These are phyloP conservation scores for Hamiltosporidium tvaerminnensis DNA, from an alignment of 371 early-diverging fungal species.

Conservation along the genomic window DNA sequence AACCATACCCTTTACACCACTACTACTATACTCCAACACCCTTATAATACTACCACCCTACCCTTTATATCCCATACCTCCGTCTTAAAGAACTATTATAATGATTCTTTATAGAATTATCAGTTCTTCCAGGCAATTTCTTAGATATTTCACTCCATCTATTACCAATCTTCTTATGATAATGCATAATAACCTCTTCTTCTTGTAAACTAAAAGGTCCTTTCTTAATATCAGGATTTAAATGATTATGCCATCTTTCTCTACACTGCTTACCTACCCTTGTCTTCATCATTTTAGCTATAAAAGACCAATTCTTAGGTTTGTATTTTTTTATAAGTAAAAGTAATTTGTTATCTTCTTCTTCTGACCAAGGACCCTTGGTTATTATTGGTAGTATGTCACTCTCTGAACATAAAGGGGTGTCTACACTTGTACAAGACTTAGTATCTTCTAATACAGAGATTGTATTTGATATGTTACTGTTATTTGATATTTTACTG, in stretches of 20 bases:
- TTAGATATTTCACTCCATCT: slow-evolving; percentile 53
- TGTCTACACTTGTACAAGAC: too few species aligned
- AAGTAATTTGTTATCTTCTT: slow-evolving; percentile 48
- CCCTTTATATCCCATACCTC: too few species aligned
- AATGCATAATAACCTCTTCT: slow-evolving; percentile 34
- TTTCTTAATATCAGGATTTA: slow-evolving; percentile 52
- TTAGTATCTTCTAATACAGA: too few species aligned
- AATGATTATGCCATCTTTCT: slow-evolving; percentile 55
- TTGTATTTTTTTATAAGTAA: slow-evolving; percentile 38
- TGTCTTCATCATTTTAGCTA: slow-evolving; percentile 45
- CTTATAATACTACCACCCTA: too few species aligned
- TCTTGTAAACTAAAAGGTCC: slow-evolving; percentile 50
- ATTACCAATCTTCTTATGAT: slow-evolving; percentile 51
- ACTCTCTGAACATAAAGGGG: too few species aligned
- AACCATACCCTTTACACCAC: too few species aligned
- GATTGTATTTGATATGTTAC: too few species aligned
- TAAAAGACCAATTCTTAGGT: slow-evolving; percentile 51
- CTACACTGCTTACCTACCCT: slow-evolving; percentile 54
- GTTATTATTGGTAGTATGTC: background rate
- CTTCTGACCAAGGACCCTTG: background rate
- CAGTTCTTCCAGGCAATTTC: slow-evolving; percentile 52
- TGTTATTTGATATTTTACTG: too few species aligned
- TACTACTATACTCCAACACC: too few species aligned
- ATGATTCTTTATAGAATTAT: slow-evolving; percentile 54
- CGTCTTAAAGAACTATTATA: slow-evolving; percentile 36